Base-by-base conservation (phyloP, 495 filamentous ascomycete species). In the Penicillium silybi region DNA sequence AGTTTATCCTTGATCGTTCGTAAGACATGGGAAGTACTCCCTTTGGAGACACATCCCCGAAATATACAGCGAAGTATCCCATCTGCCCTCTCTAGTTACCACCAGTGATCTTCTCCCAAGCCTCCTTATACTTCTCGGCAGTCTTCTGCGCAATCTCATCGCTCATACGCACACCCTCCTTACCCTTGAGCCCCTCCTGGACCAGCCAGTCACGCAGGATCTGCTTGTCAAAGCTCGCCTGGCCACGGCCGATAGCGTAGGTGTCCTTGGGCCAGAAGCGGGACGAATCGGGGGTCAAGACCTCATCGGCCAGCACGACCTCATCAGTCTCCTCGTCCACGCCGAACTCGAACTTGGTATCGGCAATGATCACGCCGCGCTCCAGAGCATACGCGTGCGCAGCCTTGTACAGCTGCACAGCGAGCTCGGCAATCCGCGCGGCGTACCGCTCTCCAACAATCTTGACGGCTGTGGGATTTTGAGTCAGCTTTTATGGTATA, bases 141-240 rank as follows among this genome's bases (percentile, higher is more conserved):
- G 87, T 92, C 64, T 79, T 78, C 60, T 72, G 62, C 25, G 76
- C 80, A 50, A 92, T 75, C 37, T 86, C 82, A 18, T 81, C 75
- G 5, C 80, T 84, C 75, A 95, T 83, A 42, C 71, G 71, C 13
- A 90, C 83, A 7, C 83, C 83, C 23, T 80, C 68, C 67, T 85
- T 85, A 4, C 85, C 85, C 71, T 89, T 85, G 34, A 92, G 62
- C 1, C 87, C 87, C 49, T 84, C 73, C 34, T 58, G 61, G 0
- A 81, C 85, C 65, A 98, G 68, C 91, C 92, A 98, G 69, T 97
- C 86, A 18, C 92, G 75, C 62, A 97, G 57, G 58, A 80, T 87
- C 78, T 97, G 93, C 80, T 98, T 97, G 65, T 97, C 92, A 48
- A 86, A 92, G 69, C 87, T 92, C 46, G 83, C 75, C 74, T 96